Evolutionary conservation across 1,284 basidiomycete species (phyloP).

Genomic region (Moniliella sp.): DNA sequence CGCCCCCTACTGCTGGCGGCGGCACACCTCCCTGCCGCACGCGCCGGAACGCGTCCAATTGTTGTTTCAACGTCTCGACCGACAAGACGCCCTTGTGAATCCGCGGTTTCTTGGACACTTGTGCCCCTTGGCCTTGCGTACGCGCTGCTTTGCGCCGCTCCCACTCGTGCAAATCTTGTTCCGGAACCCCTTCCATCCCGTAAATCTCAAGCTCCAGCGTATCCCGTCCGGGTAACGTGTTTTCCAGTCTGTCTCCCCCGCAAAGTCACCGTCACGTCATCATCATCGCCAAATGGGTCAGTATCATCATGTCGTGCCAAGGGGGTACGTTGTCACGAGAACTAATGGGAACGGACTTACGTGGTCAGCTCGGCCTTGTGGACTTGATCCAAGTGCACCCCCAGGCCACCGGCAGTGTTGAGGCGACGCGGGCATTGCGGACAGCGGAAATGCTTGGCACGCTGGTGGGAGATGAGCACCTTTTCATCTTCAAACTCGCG

Average conservation of each 20-base stretch:
- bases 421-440: conserved; percentile 78
- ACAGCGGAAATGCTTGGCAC: conserved; percentile 97
- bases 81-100: conserved; percentile 54
- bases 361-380: conserved; percentile 92
- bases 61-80: conserved; percentile 53
- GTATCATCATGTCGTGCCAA: not conserved
- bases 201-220: conserved; percentile 98
- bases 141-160: conserved; percentile 46
- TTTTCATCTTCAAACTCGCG: conserved; percentile 34
- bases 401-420: conserved; percentile 87
- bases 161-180: conserved; percentile 79
- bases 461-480: conserved; percentile 93
- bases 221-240: conserved; percentile 81
- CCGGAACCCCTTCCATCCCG: conserved; percentile 94
- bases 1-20: too few relatives aligned
- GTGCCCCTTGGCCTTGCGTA: conserved; percentile 6
- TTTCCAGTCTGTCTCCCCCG: conserved; percentile 51
- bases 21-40: too few relatives aligned
- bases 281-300: not conserved
- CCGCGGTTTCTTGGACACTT: conserved; percentile 49
- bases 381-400: conserved; percentile 95
- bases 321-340: not conserved
- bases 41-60: too few relatives aligned
- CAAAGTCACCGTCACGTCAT: conserved; percentile 7
- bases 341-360: conserved; percentile 36